Base-by-base conservation (phyloP, 163 green algal species). In the Scenedesmus sp. region DNA sequence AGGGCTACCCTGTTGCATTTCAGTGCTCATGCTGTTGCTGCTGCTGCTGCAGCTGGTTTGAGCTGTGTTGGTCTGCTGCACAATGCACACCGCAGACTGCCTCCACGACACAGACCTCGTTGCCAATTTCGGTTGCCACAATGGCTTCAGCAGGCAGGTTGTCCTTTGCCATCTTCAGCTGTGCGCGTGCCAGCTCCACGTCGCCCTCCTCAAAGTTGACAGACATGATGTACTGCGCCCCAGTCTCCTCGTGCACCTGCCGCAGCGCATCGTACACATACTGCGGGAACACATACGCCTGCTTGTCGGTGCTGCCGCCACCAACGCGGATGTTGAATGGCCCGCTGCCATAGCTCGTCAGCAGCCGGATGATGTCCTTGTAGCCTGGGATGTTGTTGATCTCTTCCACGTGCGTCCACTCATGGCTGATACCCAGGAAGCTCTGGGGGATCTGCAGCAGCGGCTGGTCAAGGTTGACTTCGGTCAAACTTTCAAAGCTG, bases 371-470 rank as follows among this genome's bases (percentile, higher is more conserved):
- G 2, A 87, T n/a, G 10, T 81, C 83, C 33, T 78, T 89, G 83
- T 92, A 92, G 26, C 53, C 72, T 13, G 89, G 89, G 12, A 89
- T 82, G 53, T 82, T 73, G 53, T 87, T 83, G 13, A 92, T 22
- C 72, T 92, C 89, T 40, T 90, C 89, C 3, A 92, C 83, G 46
- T 87, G 65, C 4, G 83, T 82, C 89, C 89, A 92, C 73, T 92
- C 89, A 24, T 92, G 89, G 53, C 72, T 87, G 59, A 92, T 86
- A 13, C 89, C 89, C 68, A 92, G 40, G 73, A 92, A 92, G 33
- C 83, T 87, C 42, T 87, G 83, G 22, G 89, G 89, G 59, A 92
- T 90, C 10, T 72, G 24, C n/a, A 72, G 40, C 43, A 88, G 68
- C 13, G 44, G 37, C 53, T 51, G 46, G 33, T 68, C 87, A 24